Conservation (phyloP, 768 basidiomycete species). For the Hericium rajendrae region DNA sequence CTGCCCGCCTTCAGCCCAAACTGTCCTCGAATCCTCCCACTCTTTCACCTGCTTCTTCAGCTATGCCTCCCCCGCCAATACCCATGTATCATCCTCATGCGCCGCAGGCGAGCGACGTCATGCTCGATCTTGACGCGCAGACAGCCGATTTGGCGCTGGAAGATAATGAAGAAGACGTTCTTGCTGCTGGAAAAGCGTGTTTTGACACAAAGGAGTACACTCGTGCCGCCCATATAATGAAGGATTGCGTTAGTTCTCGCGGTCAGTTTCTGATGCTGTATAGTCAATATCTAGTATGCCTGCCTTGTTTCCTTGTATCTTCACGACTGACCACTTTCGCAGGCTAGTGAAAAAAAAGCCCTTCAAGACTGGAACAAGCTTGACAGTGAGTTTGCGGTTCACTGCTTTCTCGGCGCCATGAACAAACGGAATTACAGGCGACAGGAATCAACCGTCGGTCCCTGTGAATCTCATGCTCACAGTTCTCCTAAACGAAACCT, state of each 20-base stretch:
- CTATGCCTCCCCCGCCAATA: slow-evolving; percentile 6
- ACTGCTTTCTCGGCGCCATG: background rate
- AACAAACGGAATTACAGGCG: slow-evolving; percentile 35
- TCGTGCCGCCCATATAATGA: slow-evolving; percentile 58
- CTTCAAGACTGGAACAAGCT: slow-evolving; percentile 80
- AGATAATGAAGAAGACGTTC: slow-evolving; percentile 58
- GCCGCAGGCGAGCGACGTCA: slow-evolving; percentile 6
- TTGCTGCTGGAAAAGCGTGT: slow-evolving; percentile 62
- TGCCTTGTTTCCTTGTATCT: slow-evolving; percentile 1
- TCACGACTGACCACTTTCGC: background rate
- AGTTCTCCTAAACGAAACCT: slow-evolving; percentile 41
- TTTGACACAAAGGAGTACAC: slow-evolving; percentile 72
- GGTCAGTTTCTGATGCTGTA: slow-evolving; percentile 74
- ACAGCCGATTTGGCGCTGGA: slow-evolving; percentile 28
- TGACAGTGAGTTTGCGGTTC: slow-evolving; percentile 41
- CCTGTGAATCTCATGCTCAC: slow-evolving; percentile 54
- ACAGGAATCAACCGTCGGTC: slow-evolving; percentile 56
- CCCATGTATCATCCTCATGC: slow-evolving; percentile 7
- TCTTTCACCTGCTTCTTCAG: slow-evolving; percentile 19
- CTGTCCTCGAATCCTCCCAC: background rate
- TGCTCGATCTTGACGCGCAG: background rate
- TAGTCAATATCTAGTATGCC: slow-evolving; percentile 75
- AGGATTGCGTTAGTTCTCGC: slow-evolving; percentile 57
- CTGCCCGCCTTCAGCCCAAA: slow-evolving; percentile 31
- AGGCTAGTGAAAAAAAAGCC: slow-evolving; percentile 81